phyloP scores from a whole-genome alignment of 768 basidiomycete genomes.

The Agrocybe praecox region DNA sequence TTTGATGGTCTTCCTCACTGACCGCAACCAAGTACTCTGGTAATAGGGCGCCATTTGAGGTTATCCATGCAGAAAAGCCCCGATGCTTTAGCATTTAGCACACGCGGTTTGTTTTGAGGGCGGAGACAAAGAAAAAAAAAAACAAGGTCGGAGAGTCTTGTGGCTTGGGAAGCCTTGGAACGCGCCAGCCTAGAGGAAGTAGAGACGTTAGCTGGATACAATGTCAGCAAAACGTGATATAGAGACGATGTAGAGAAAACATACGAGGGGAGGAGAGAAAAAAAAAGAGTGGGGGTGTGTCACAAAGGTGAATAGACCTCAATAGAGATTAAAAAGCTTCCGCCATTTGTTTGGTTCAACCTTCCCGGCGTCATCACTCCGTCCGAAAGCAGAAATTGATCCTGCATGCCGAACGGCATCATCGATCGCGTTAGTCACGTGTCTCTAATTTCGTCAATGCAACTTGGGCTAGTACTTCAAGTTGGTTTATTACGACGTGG shows the following conservation, averaged over 20 bases:
- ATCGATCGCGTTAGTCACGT: constrained; percentile 16
- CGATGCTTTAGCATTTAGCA: constrained; percentile 52
- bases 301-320: too few species aligned
- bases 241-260: neutral
- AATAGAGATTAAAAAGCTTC: constrained; percentile 10
- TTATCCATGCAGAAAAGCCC: constrained; percentile 74
- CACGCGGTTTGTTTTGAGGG: neutral
- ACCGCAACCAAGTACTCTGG: constrained; percentile 59
- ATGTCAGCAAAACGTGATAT: too few species aligned
- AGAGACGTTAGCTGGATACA: neutral
- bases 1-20: constrained; percentile 42
- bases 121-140: neutral
- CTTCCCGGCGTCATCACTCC: constrained; percentile 3
- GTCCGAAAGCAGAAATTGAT: constrained; percentile 7
- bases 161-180: neutral
- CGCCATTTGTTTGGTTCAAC: constrained; percentile 8
- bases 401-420: too few species aligned
- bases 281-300: neutral
- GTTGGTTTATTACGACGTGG: too few species aligned
- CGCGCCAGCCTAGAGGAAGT: neutral
- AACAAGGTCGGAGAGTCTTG: neutral
- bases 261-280: neutral
- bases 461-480: too few species aligned
- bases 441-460: neutral
- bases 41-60: constrained; percentile 47